Evolutionary conservation across 2,329 filamentous ascomycete genomes (phyloP).

Genomic region (Botrytis pseudocinerea): DNA sequence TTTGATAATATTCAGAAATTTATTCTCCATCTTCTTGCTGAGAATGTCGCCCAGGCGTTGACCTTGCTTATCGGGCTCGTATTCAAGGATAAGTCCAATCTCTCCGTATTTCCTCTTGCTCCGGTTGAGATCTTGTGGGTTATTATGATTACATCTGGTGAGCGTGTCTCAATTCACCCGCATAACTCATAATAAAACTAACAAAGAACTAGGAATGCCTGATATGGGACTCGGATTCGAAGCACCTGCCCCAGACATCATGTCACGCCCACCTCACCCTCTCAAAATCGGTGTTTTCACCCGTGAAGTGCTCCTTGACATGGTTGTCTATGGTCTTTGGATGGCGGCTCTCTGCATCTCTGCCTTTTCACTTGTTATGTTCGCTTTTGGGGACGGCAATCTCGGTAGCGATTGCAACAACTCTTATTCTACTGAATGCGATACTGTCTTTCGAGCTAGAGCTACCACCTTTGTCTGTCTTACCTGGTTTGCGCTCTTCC

Average conservation of each 20-base stretch:
- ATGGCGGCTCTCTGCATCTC: slow-evolving; percentile 70
- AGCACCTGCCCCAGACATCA: slow-evolving; percentile 71
- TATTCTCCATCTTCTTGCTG: slow-evolving; percentile 59
- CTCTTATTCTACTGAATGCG: slow-evolving; percentile 53
- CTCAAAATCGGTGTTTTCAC: slow-evolving; percentile 67
- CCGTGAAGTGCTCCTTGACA: slow-evolving; percentile 75
- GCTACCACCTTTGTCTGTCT: slow-evolving; percentile 73
- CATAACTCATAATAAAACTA: background rate
- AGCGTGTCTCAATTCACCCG: background rate
- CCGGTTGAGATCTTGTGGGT: slow-evolving; percentile 91
- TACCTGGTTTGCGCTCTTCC: slow-evolving; percentile 74
- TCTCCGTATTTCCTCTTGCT: slow-evolving; percentile 83
- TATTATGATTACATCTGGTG: slow-evolving; percentile 84
- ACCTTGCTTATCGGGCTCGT: slow-evolving; percentile 77
- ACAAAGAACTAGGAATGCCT: slow-evolving; percentile 53
- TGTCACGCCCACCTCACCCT: slow-evolving; percentile 71
- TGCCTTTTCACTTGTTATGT: slow-evolving; percentile 65
- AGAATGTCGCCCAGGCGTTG: slow-evolving; percentile 83
- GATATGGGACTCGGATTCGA: slow-evolving; percentile 88
- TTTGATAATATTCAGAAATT: slow-evolving; percentile 80
- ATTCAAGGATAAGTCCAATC: slow-evolving; percentile 69
- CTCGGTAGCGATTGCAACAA: slow-evolving; percentile 64
- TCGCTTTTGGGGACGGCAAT: slow-evolving; percentile 54
- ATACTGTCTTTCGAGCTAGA: slow-evolving; percentile 68
- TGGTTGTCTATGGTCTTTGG: slow-evolving; percentile 75